phyloP scores from a whole-genome alignment of 192 early-diverging fungal species.

The Gonapodya prolifera region DNA sequence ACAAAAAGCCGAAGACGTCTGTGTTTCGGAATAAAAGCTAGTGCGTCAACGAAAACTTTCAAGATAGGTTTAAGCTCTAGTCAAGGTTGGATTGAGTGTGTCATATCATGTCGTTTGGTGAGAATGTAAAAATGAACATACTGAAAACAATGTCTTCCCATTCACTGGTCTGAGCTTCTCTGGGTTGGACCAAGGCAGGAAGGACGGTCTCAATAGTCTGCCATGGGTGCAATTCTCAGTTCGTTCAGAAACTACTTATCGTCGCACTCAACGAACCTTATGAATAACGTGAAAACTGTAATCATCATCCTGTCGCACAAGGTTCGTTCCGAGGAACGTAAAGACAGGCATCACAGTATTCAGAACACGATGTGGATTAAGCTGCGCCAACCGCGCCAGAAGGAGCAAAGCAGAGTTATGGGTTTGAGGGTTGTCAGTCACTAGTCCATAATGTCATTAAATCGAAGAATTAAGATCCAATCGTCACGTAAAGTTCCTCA shows the following conservation, averaged over 20 bases:
- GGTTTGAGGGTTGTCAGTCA: slow-evolving; percentile 85
- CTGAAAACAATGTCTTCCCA: slow-evolving; percentile 8
- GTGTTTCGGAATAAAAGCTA: slow-evolving; percentile 86
- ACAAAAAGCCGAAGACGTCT: slow-evolving; percentile 78
- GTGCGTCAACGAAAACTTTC: slow-evolving; percentile 81
- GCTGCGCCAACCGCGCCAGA: slow-evolving; percentile 69
- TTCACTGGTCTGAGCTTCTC: slow-evolving; percentile 13
- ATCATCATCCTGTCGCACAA: slow-evolving; percentile 88
- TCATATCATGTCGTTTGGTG: slow-evolving; percentile 7
- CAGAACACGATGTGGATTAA: slow-evolving; percentile 73
- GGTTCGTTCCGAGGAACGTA: slow-evolving; percentile 95
- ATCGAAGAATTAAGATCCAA: neutral
- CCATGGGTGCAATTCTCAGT: neutral
- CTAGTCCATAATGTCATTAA: slow-evolving; percentile 52
- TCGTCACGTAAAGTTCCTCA: neutral
- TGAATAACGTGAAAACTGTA: slow-evolving; percentile 94
- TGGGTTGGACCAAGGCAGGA: slow-evolving; percentile 56
- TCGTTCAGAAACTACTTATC: neutral
- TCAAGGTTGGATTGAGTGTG: neutral
- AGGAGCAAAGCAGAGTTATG: slow-evolving; percentile 78
- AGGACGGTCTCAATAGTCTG: slow-evolving; percentile 74
- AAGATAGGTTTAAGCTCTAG: slow-evolving; percentile 59
- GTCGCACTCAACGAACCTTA: slow-evolving; percentile 15
- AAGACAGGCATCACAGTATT: slow-evolving; percentile 93
- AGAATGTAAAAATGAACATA: slow-evolving; percentile 8